Conservation (phyloP, 2,329 filamentous ascomycete species). For the Monosporascus sp. region DNA sequence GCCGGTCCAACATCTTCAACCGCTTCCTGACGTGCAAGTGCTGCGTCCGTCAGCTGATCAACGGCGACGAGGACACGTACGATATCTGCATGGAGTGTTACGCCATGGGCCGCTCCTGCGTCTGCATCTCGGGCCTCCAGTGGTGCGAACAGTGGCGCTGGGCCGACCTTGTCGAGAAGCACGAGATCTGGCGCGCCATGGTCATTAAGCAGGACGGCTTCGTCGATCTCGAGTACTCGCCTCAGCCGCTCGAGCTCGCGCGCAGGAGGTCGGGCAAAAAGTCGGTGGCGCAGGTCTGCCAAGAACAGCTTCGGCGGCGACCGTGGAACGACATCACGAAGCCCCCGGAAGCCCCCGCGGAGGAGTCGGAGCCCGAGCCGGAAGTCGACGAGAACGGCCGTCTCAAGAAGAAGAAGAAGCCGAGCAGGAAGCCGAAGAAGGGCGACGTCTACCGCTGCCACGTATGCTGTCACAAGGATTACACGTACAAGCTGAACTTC, state of each 20-base stretch:
- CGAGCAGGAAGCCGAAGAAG: conserved; percentile 46
- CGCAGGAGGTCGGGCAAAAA: conserved; percentile 64
- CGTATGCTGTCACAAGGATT: conserved; percentile 74
- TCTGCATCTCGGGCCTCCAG: conserved; percentile 74
- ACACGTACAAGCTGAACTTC: conserved; percentile 76
- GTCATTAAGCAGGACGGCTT: conserved; percentile 69
- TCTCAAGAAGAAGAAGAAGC: conserved; percentile 60
- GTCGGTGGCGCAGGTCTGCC: conserved; percentile 86
- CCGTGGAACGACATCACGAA: conserved; percentile 80
- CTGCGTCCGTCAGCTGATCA: conserved; percentile 63
- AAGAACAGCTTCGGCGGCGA: conserved; percentile 73
- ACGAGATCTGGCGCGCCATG: conserved; percentile 77
- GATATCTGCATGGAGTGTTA: conserved; percentile 99
- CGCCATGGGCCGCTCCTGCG: conserved; percentile 91
- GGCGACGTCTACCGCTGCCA: conserved; percentile 64
- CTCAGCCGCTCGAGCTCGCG: conserved; percentile 65
- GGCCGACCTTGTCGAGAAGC: conserved; percentile 68
- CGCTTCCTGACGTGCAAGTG: conserved; percentile 87
- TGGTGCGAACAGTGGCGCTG: conserved; percentile 95
- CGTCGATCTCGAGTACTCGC: conserved; percentile 59
- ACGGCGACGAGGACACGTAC: conserved; percentile 76
- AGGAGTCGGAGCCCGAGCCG: conserved; percentile 32
- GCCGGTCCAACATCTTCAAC: conserved; percentile 94
- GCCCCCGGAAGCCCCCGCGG: conserved; percentile 31
- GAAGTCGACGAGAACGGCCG: conserved; percentile 61